These are phyloP conservation scores for Crucihimalaya himalaica DNA, from an alignment of 345 rosid species.

Conservation along the genomic window DNA sequence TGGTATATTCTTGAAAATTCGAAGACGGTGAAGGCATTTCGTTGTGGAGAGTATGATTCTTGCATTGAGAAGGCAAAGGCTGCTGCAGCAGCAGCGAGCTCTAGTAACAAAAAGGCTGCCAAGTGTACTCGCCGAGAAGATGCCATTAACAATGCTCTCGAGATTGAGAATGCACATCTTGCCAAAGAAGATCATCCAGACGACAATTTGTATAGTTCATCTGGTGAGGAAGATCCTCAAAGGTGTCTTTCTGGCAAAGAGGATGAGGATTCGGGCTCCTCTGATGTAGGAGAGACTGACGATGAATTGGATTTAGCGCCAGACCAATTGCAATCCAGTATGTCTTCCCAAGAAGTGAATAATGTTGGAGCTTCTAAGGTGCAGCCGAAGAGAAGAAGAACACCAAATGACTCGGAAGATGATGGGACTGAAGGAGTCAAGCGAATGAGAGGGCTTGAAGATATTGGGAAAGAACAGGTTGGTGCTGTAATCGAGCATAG, in stretches of 20 bases:
- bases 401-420: constrained; percentile 96
- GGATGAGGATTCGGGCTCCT: constrained; percentile 44
- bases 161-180: constrained; percentile 76
- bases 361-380: constrained; percentile 48
- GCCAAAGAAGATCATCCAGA: constrained; percentile 53
- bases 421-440: constrained; percentile 92
- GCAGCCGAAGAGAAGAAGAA: constrained; percentile 77
- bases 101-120: constrained; percentile 56
- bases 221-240: constrained; percentile 52
- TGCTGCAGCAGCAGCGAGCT: constrained; percentile 65
- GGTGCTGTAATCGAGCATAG: constrained; percentile 40
- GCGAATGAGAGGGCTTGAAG: constrained; percentile 99
- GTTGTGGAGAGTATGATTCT: constrained; percentile 90
- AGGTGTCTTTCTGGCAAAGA: constrained; percentile 56
- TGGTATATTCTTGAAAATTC: constrained; percentile 98
- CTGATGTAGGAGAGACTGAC: constrained; percentile 47
- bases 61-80: constrained; percentile 89
- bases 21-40: constrained; percentile 92
- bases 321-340: constrained; percentile 67
- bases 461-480: constrained; percentile 62
- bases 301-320: constrained; percentile 53
- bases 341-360: constrained; percentile 69
- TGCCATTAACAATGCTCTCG: constrained; percentile 91
- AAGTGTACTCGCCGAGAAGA: constrained; percentile 92
- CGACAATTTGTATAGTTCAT: constrained; percentile 43